phyloP scores from a whole-genome alignment of 441 rosid genomes.

The Gossypium davidsonii region DNA sequence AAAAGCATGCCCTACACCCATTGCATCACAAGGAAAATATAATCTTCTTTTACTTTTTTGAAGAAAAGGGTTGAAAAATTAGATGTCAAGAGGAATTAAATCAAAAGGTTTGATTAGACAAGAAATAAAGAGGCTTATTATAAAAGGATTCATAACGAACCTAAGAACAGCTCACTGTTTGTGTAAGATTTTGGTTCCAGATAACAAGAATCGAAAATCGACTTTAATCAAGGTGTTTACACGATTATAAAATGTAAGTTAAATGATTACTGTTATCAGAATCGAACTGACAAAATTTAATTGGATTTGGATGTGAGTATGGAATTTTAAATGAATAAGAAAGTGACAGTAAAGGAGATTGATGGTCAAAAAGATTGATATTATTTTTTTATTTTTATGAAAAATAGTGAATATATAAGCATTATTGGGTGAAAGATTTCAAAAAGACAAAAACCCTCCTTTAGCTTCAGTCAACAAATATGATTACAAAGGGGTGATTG shows the following conservation, averaged over 20 bases:
- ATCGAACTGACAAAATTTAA: too few relatives aligned
- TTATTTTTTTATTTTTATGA: background rate
- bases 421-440: too few relatives aligned
- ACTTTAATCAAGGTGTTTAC: too few relatives aligned
- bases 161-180: conserved; percentile 18
- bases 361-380: conserved; percentile 46
- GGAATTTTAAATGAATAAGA: too few relatives aligned
- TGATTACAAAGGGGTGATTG: conserved; percentile 27
- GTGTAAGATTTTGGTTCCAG: too few relatives aligned
- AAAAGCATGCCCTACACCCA: background rate
- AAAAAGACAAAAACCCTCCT: background rate
- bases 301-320: too few relatives aligned
- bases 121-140: background rate
- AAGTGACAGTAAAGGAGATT: conserved; percentile 17
- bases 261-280: too few relatives aligned
- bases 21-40: background rate
- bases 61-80: conserved; percentile 10
- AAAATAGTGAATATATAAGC: too few relatives aligned
- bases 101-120: conserved; percentile 31
- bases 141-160: conserved; percentile 21
- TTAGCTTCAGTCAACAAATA: conserved; percentile 38
- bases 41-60: background rate
- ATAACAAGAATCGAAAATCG: too few relatives aligned
- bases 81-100: conserved; percentile 11
- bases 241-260: too few relatives aligned